phyloP scores from a whole-genome alignment of 2,329 filamentous ascomycete species.

The Calonectria pseudoturangicola region DNA sequence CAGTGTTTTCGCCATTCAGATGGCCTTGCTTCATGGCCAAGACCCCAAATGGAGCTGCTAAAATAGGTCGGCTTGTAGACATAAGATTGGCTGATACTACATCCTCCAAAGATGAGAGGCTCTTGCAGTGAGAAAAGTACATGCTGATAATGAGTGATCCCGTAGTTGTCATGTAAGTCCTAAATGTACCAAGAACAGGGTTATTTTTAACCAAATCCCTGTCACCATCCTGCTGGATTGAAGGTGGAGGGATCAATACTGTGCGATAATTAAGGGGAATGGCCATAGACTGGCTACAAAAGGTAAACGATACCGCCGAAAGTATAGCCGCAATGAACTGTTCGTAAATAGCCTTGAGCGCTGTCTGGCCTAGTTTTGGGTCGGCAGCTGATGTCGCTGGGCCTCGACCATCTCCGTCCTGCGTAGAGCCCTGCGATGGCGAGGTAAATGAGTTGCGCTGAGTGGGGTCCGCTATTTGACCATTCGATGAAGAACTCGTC shows the following conservation, averaged over 20 bases:
- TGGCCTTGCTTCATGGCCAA: conserved; percentile 55
- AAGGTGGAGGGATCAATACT: conserved; percentile 65
- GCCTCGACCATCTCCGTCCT: conserved; percentile 55
- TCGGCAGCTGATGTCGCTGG: conserved; percentile 55
- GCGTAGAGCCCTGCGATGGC: conserved; percentile 43
- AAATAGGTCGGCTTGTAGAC: conserved; percentile 65
- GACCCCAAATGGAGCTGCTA: conserved; percentile 73
- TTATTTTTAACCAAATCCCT: conserved; percentile 44
- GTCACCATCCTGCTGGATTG: conserved; percentile 43
- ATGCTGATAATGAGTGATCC: conserved; percentile 72
- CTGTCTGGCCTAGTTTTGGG: conserved; percentile 47
- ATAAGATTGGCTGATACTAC: conserved; percentile 62
- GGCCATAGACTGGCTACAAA: conserved; percentile 69
- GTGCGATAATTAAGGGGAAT: conserved; percentile 73
- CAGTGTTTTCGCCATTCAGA: conserved; percentile 43
- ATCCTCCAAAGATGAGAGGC: conserved; percentile 68
- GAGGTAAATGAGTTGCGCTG: conserved; percentile 53
- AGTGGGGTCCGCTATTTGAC: conserved; percentile 62
- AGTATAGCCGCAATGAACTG: conserved; percentile 73
- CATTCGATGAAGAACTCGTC: conserved; percentile 66
- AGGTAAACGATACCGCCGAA: conserved; percentile 68
- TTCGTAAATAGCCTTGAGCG: conserved; percentile 69
- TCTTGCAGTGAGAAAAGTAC: conserved; percentile 67
- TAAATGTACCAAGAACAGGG: conserved; percentile 69
- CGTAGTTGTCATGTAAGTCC: conserved; percentile 73